Conservation (phyloP, 2,329 filamentous ascomycete genomes). For the Claviceps paspali region DNA sequence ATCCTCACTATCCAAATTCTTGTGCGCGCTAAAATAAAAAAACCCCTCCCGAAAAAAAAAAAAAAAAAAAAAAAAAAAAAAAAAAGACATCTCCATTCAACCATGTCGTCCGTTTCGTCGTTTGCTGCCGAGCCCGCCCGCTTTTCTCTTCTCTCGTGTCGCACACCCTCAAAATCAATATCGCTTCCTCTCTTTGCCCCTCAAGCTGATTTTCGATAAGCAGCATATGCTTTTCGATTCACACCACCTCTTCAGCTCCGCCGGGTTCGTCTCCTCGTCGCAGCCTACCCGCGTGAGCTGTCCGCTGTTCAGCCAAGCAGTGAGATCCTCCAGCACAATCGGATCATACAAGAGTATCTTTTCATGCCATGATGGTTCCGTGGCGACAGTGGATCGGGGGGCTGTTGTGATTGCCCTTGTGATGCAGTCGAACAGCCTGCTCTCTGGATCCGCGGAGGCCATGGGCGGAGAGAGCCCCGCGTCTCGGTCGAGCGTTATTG, state of each 20-base stretch:
- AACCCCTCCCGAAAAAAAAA: too few species aligned
- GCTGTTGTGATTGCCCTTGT: constrained; percentile 37
- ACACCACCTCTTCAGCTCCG: constrained; percentile 76
- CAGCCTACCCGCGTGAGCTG: constrained; percentile 47
- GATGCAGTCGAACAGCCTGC: constrained; percentile 34
- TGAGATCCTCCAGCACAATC: constrained; percentile 72
- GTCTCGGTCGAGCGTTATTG: constrained; percentile 28
- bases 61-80: too few species aligned
- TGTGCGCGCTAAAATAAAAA: too few species aligned
- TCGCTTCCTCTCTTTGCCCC: constrained; percentile 36
- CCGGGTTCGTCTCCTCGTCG: constrained; percentile 46
- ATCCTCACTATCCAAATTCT: too few species aligned
- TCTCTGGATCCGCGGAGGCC: constrained; percentile 26
- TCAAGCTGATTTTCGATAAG: constrained; percentile 46
- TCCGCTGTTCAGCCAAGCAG: constrained; percentile 66
- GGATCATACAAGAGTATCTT: constrained; percentile 92
- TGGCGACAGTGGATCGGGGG: constrained; percentile 32
- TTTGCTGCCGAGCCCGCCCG: not conserved
- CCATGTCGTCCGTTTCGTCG: not conserved
- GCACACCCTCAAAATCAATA: too few species aligned
- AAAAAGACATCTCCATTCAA: too few species aligned
- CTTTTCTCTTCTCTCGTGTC: too few species aligned
- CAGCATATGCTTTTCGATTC: constrained; percentile 78
- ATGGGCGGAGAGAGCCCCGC: constrained; percentile 26
- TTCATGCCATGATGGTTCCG: constrained; percentile 63